Base-by-base conservation (phyloP, 2,329 filamentous ascomycete genomes). In the Chrysosporium queenslandicum region DNA sequence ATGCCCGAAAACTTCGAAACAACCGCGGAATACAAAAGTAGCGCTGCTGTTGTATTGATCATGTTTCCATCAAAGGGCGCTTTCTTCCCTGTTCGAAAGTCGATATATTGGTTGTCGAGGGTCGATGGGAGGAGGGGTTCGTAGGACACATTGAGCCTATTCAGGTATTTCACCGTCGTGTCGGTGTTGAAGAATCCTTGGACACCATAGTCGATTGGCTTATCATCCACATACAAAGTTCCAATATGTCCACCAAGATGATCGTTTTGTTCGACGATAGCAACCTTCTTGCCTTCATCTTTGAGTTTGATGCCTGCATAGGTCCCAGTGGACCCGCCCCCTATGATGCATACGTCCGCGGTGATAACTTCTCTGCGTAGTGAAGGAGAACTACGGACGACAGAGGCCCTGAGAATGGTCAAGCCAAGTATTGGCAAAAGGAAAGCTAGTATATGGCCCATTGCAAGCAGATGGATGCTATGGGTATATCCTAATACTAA, bases 191-290 rank as follows among this genome's bases (percentile, higher is more conserved):
- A 55, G 40, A 56, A 65, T 12, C 55, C 53, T n/a, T 58, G 50
- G 2, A 67, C 64, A 7, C 66, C 64, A 37, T 61, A 62, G 48
- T 66, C 63, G n/a, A 66, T 53, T 2, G 58, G 59, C 40, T 64
- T 59, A 46, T 60, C 34, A 20, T 46, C 46, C 40, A 43, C 48
- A 29, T 53, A 53, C 36, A 54, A 63, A 4, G 64, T 64, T 16
- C 60, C 53, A 1, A 59, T 60, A 40, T 64, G 60, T 1, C 65
- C 63, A 1, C 65, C 64, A 3, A 68, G 54, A 11, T 51, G 37
- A 23, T 57, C 52, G 6, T 59, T 53, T 34, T 59, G 58, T 45
- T 67, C 64, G 23, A 67, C 46, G 4, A 66, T 48, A 3, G 58
- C 59, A 5, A 66, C 59, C 4, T 53, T 61, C 14, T 60, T 58